phyloP scores from a whole-genome alignment of 305 asterid genomes.

The Caryopteris hybrid region DNA sequence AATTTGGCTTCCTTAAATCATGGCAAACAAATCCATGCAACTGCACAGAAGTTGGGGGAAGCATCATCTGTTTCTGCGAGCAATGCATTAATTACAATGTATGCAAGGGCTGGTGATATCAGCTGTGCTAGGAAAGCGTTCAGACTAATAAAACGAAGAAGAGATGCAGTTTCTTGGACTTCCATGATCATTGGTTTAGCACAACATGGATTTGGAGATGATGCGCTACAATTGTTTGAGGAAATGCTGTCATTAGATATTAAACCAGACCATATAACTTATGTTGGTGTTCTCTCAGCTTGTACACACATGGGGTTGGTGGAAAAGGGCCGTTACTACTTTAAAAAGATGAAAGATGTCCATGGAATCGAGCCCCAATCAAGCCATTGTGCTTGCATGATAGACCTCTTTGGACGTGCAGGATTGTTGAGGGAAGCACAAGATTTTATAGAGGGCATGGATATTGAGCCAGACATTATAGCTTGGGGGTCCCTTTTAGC shows the following conservation, averaged over 20 bases:
- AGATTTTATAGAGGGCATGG: conserved; percentile 57
- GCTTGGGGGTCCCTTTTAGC: conserved; percentile 96
- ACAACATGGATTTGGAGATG: conserved; percentile 77
- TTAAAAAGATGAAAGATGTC: conserved; percentile 57
- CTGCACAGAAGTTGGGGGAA: conserved; percentile 52
- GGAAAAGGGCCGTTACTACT: conserved; percentile 64
- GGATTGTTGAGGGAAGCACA: conserved; percentile 74
- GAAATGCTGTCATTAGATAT: conserved; percentile 50
- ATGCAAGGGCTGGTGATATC: conserved; percentile 68
- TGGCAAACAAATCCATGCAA: conserved; percentile 71
- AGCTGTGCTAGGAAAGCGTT: conserved; percentile 48
- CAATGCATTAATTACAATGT: conserved; percentile 74
- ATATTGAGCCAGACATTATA: conserved; percentile 65
- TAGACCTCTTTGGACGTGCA: conserved; percentile 86
- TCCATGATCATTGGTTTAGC: conserved; percentile 86
- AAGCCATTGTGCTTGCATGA: conserved; percentile 80
- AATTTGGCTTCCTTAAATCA: conserved; percentile 71
- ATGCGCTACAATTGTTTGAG: conserved; percentile 59
- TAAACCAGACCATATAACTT: conserved; percentile 77
- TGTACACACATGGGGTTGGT: conserved; percentile 83
- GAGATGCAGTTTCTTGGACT: conserved; percentile 72
- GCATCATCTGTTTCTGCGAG: conserved; percentile 56
- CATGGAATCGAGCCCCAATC: conserved; percentile 61
- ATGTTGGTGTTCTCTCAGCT: conserved; percentile 75
- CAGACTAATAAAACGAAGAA: conserved; percentile 27